Evolutionary conservation across 345 rosid genomes (phyloP), one percentile per base, ranked within the genome.

Genomic region (Isatis tinctoria): DNA sequence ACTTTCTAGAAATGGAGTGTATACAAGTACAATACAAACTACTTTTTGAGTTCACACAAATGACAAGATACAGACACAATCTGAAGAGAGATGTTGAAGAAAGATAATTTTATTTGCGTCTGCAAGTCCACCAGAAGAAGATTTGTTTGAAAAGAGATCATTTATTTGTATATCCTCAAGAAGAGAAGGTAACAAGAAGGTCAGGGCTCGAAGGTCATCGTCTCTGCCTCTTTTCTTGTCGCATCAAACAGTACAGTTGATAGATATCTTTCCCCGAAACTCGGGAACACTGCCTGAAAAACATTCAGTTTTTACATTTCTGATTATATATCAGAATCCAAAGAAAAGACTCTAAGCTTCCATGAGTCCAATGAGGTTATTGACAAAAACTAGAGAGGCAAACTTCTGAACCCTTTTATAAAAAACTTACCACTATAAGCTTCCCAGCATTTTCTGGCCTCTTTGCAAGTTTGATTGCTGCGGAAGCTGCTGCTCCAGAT

Each of bases 401-500:
- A 22, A 22, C 24, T 22, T 22, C 24, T 22, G 1, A 22, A 3
- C 54, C 35, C 52, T 52, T 56, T 10, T 22, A 32, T 57, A 39
- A 33, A 39, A 24, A 79, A 80, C 93, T 84, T 83, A 91, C 97
- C 33, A 87, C 92, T 36, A 93, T 83, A 47, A 93, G 87, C 79
- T 91, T 93, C 59, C 98, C 96, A 3, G 87, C 88, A 61, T 85
- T 85, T 82, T 91, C 96, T 16, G 90, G 92, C 70, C 83, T 81
- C 86, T 87, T 91, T 13, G 97, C 97, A 60, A 86, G 80, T 72
- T 81, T 83, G 33, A 93, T 84, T 60, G 94, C 97, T n/a, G 97
- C 97, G 0, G 89, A 85, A 0, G 98, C 82, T 3, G 91, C 96
- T 2, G 90, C 97, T 39, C 98, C 98, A 0, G 98, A 93, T 65